A percentile compares a stretch with the other conserved stretches of the same genome.
Conservation (phyloP, 257 asterid genomes). For the Paulownia fortunei region DNA sequence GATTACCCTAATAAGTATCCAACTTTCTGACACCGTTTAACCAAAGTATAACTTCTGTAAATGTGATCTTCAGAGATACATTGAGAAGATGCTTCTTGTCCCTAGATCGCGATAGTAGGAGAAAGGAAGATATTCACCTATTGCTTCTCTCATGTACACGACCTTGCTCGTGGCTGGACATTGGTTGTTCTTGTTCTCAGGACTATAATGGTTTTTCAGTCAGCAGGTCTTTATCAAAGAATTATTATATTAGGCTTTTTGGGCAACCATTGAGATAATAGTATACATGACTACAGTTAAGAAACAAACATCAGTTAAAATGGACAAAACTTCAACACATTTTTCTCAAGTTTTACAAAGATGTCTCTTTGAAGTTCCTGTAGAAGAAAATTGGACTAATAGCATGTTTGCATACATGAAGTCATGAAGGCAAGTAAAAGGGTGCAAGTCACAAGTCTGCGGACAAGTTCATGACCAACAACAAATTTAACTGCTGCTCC, state of each 20-base stretch:
- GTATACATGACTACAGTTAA: background rate
- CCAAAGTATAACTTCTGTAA: too few species aligned
- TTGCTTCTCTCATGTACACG: background rate
- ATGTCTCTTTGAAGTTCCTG: background rate
- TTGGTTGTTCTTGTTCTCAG: background rate
- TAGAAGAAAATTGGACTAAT: background rate
- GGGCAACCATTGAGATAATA: background rate
- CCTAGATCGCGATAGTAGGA: background rate
- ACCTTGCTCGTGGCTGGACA: background rate
- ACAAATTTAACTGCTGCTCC: background rate
- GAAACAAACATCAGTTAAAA: background rate
- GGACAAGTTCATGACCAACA: background rate
- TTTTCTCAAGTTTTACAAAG: background rate
- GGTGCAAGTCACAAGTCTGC: background rate
- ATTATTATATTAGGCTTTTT: background rate
- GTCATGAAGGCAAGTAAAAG: background rate
- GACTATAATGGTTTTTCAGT: background rate
- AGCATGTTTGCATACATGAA: background rate
- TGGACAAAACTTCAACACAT: slow-evolving; percentile 1
- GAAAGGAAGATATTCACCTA: background rate
- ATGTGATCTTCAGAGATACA: too few species aligned
- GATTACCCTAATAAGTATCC: too few species aligned
- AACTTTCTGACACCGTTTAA: too few species aligned
- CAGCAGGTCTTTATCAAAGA: background rate
- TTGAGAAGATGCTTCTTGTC: background rate